These are phyloP conservation scores for Candida odintsovae DNA, from an alignment of 805 yeast genomes.

Conservation along the genomic window DNA sequence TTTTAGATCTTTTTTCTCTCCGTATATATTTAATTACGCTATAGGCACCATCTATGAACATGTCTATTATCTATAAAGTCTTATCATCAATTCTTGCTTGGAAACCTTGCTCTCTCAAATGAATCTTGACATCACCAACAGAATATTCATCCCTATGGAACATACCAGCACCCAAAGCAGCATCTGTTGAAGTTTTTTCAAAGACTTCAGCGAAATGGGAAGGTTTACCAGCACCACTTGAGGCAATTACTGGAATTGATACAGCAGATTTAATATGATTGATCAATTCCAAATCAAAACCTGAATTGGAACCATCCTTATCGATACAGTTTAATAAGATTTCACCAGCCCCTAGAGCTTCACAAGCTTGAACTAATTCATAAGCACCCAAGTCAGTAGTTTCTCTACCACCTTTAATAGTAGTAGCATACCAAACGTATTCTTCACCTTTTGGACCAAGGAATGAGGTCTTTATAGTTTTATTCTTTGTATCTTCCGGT, in stretches of 20 bases:
- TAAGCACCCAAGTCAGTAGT: constrained; percentile 84
- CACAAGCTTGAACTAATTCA: constrained; percentile 85
- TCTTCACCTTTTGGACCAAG: constrained; percentile 88
- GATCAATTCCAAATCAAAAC: constrained; percentile 84
- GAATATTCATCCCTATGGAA: constrained; percentile 94
- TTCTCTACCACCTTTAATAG: constrained; percentile 95
- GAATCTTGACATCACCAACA: constrained; percentile 75
- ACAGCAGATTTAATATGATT: constrained; percentile 72
- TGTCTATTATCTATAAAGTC: neutral
- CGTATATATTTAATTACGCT: too few species aligned
- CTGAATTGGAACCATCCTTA: constrained; percentile 94
- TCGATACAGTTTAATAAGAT: constrained; percentile 90
- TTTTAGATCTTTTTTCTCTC: too few species aligned
- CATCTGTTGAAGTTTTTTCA: constrained; percentile 76
- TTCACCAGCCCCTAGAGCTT: constrained; percentile 95
- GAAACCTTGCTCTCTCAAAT: constrained; percentile 52
- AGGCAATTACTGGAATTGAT: constrained; percentile 90
- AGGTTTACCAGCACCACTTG: constrained; percentile 96
- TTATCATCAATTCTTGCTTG: constrained; percentile 62
- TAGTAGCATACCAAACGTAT: constrained; percentile 91
- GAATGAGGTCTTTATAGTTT: constrained; percentile 52
- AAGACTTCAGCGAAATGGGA: constrained; percentile 88
- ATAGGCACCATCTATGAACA: neutral
- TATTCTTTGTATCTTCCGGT: constrained; percentile 57
- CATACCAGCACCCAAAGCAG: constrained; percentile 98